Conservation (phyloP, 257 asterid species). For the Paulownia fortunei region DNA sequence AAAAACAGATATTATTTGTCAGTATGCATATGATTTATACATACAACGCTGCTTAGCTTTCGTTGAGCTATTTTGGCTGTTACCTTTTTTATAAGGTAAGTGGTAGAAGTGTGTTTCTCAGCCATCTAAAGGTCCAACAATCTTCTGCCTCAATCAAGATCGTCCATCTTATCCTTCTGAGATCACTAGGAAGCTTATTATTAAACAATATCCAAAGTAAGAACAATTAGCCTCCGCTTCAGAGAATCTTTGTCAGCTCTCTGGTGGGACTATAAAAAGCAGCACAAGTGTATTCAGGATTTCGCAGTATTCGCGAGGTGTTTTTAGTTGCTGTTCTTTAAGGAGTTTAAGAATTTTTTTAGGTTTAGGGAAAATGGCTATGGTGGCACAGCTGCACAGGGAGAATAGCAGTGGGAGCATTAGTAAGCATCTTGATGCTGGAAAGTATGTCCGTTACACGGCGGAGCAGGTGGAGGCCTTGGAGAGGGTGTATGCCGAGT, state of each 20-base stretch:
- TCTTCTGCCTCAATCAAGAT: slow-evolving; percentile 48
- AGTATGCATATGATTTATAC: slow-evolving; percentile 46
- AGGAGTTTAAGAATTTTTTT: background rate
- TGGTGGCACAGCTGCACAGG: slow-evolving; percentile 85
- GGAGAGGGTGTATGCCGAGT: slow-evolving; percentile 93
- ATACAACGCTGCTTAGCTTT: slow-evolving; percentile 51
- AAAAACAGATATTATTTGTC: slow-evolving; percentile 46
- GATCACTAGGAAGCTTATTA: slow-evolving; percentile 32
- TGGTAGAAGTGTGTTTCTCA: slow-evolving; percentile 32
- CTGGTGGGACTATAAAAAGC: slow-evolving; percentile 19
- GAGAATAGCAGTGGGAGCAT: slow-evolving; percentile 89
- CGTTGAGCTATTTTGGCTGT: slow-evolving; percentile 74
- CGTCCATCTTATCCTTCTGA: slow-evolving; percentile 47
- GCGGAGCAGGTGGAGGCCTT: slow-evolving; percentile 98
- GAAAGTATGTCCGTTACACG: slow-evolving; percentile 91
- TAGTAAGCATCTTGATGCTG: slow-evolving; percentile 75
- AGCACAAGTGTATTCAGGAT: slow-evolving; percentile 7
- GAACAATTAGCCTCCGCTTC: slow-evolving; percentile 23
- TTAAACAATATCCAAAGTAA: background rate
- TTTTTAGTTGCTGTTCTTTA: background rate
- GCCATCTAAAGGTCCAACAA: slow-evolving; percentile 38
- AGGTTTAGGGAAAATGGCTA: slow-evolving; percentile 64
- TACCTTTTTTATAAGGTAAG: slow-evolving; percentile 41
- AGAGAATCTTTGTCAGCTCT: slow-evolving; percentile 39
- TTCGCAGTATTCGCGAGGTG: background rate